These are phyloP conservation scores for Warburgia ugandensis DNA, from an alignment of 164 flowering plant species.

Conservation along the genomic window DNA sequence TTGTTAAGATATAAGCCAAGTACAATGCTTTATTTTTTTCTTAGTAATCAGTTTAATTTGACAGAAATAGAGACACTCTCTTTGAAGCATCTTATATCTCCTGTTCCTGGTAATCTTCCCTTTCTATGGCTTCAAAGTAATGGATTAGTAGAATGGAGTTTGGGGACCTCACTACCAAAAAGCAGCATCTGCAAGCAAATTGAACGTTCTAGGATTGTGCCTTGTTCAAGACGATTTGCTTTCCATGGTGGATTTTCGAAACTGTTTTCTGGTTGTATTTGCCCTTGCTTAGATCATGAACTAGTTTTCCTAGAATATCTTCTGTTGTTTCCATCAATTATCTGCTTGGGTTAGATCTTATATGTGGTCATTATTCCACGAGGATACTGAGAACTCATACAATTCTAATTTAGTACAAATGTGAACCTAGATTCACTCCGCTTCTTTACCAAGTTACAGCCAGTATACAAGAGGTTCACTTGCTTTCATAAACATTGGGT, in stretches of 20 bases:
- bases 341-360: too few relatives aligned
- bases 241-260: constrained; percentile 28
- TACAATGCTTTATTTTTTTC: too few relatives aligned
- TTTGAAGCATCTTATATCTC: constrained; percentile 14
- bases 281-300: not conserved
- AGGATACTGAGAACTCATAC: not conserved
- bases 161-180: constrained; percentile 2
- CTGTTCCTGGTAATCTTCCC: constrained; percentile 8
- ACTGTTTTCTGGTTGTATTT: not conserved
- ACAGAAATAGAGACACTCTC: constrained; percentile 20
- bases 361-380: too few relatives aligned
- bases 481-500: too few relatives aligned
- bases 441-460: not conserved
- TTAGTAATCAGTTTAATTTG: too few relatives aligned
- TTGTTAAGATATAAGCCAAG: too few relatives aligned
- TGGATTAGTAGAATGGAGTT: constrained; percentile 3
- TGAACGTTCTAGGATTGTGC: constrained; percentile 8
- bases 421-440: not conserved
- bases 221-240: constrained; percentile 22
- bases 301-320: not conserved
- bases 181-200: constrained; percentile 7
- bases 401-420: not conserved
- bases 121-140: constrained; percentile 2
- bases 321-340: not conserved
- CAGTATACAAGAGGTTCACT: too few relatives aligned